Conservation (phyloP, 2,329 filamentous ascomycete species). For the Biscogniauxia sp. region DNA sequence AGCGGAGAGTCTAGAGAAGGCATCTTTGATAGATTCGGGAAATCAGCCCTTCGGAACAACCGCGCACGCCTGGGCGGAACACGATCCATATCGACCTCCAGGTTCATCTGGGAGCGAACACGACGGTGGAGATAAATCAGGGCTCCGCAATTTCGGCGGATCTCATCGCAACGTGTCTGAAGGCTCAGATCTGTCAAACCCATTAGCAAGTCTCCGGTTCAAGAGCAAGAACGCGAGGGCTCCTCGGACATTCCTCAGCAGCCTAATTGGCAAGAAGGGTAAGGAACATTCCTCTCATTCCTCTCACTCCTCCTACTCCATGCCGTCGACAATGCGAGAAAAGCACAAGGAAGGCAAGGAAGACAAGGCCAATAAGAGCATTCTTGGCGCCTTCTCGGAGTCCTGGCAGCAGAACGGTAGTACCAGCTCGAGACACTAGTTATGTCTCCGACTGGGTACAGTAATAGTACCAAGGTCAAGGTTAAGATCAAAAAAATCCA, state of each 20-base stretch:
- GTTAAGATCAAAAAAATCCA: slow-evolving; percentile 4
- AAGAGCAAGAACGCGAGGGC: slow-evolving; percentile 36
- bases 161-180: slow-evolving; percentile 31
- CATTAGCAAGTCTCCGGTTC: slow-evolving; percentile 35
- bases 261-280: slow-evolving; percentile 37
- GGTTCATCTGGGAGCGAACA: slow-evolving; percentile 53
- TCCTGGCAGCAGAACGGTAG: slow-evolving; percentile 31
- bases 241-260: slow-evolving; percentile 41
- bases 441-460: slow-evolving; percentile 18
- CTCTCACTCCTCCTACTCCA: slow-evolving; percentile 6
- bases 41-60: slow-evolving; percentile 35
- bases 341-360: slow-evolving; percentile 31
- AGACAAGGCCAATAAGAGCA: slow-evolving; percentile 24
- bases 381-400: slow-evolving; percentile 31
- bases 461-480: not conserved
- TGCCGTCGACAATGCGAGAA: slow-evolving; percentile 24
- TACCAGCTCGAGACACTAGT: slow-evolving; percentile 33
- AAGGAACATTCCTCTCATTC: slow-evolving; percentile 12
- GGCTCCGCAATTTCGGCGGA: slow-evolving; percentile 21
- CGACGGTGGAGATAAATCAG: slow-evolving; percentile 27
- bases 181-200: slow-evolving; percentile 30
- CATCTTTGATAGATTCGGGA: slow-evolving; percentile 37
- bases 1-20: slow-evolving; percentile 48
- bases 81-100: slow-evolving; percentile 38
- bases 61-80: slow-evolving; percentile 35